A percentile compares a stretch with the other conserved stretches of the same genome.
phyloP scores from a whole-genome alignment of 169 alveolate genomes.

The Plasmodium coatneyi region DNA sequence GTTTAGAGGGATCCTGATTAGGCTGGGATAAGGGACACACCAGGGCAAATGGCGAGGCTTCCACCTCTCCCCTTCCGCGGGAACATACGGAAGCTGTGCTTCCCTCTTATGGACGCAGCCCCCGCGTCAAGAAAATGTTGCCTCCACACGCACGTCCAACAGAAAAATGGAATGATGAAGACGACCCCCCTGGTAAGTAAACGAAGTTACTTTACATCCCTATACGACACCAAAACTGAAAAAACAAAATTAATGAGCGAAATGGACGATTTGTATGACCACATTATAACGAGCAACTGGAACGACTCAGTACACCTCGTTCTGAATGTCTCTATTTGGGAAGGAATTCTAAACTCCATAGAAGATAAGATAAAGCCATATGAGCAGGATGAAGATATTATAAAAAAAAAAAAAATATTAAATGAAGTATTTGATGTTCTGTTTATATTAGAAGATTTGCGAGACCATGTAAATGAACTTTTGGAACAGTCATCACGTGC shows the following conservation, averaged over 20 bases:
- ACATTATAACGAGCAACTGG: constrained; percentile 67
- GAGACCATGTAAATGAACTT: constrained; percentile 74
- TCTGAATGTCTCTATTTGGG: constrained; percentile 69
- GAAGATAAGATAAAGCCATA: constrained; percentile 60
- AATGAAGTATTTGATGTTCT: constrained; percentile 53
- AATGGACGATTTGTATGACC: constrained; percentile 41
- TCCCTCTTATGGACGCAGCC: neutral
- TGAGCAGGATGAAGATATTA: constrained; percentile 32
- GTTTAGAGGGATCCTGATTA: neutral
- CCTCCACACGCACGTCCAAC: neutral
- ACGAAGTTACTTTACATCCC: constrained; percentile 40
- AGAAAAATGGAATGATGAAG: neutral
- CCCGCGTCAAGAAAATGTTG: neutral
- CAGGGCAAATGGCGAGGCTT: neutral
- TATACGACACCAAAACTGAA: constrained; percentile 26
- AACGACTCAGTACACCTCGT: constrained; percentile 63
- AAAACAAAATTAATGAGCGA: constrained; percentile 23
- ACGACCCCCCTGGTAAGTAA: neutral
- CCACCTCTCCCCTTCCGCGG: neutral
- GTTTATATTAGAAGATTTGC: constrained; percentile 71
- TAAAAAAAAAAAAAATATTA: constrained; percentile 28
- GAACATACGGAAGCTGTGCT: neutral
- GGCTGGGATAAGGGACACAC: neutral
- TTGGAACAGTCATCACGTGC: constrained; percentile 69
- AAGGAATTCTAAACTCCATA: constrained; percentile 47